These are phyloP conservation scores for Ganoderma resinaceum DNA, from an alignment of 1,284 basidiomycete genomes.

Conservation along the genomic window DNA sequence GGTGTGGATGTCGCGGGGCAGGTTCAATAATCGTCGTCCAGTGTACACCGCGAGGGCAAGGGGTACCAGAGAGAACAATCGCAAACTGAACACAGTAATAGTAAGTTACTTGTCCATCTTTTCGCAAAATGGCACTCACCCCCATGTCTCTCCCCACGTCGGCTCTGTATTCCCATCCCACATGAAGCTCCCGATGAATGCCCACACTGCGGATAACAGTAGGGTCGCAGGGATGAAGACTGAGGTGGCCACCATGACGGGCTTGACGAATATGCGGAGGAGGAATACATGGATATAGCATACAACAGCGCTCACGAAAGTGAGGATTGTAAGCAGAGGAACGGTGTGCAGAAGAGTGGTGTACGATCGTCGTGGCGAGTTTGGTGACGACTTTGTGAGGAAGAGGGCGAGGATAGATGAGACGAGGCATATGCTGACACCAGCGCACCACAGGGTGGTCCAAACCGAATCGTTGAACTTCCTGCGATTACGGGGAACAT, in stretches of 20 bases:
- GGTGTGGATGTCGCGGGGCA: slow-evolving; percentile 71
- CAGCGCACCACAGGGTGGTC: slow-evolving; percentile 71
- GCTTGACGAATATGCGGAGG: slow-evolving; percentile 79
- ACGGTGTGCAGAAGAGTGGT: slow-evolving; percentile 83
- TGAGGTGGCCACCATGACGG: slow-evolving; percentile 83
- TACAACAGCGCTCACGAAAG: slow-evolving; percentile 72
- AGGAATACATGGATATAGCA: slow-evolving; percentile 83
- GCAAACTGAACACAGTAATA: slow-evolving; percentile 51
- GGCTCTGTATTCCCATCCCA: slow-evolving; percentile 73
- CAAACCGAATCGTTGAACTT: slow-evolving; percentile 76
- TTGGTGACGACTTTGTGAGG: slow-evolving; percentile 49
- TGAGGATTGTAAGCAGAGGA: slow-evolving; percentile 83
- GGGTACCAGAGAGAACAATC: slow-evolving; percentile 82
- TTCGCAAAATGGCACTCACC: slow-evolving; percentile 52
- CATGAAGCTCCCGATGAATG: slow-evolving; percentile 91
- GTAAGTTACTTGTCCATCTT: slow-evolving; percentile 6
- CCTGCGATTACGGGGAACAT: slow-evolving; percentile 62
- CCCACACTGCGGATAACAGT: slow-evolving; percentile 85
- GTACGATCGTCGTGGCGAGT: slow-evolving; percentile 54
- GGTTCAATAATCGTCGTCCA: slow-evolving; percentile 71
- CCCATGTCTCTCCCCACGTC: slow-evolving; percentile 84
- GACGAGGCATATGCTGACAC: slow-evolving; percentile 64
- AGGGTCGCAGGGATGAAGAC: slow-evolving; percentile 84
- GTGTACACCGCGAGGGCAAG: slow-evolving; percentile 76
- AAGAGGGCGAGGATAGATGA: slow-evolving; percentile 71